Evolutionary conservation across 225 moss, liverwort and hornwort genomes (phyloP).

Genomic region (Polytrichum commune): DNA sequence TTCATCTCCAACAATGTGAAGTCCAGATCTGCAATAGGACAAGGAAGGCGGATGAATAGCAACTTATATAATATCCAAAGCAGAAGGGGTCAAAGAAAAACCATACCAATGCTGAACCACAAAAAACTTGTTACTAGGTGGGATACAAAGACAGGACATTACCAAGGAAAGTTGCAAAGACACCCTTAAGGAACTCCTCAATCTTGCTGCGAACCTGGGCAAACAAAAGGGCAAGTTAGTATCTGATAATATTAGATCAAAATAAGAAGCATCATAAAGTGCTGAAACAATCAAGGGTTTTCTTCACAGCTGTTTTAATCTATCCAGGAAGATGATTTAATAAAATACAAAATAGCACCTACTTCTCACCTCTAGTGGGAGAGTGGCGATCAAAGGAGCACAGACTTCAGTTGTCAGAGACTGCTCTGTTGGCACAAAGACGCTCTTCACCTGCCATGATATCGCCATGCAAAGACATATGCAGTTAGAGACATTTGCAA

Average conservation of each 20-base stretch:
- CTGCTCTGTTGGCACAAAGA: conserved; percentile 78
- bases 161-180: conserved; percentile 77
- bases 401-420: conserved; percentile 62
- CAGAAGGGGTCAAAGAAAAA: neutral
- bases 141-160: conserved; percentile 5
- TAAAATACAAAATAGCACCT: too few species aligned
- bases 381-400: conserved; percentile 88
- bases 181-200: conserved; percentile 65
- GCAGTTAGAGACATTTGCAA: too few species aligned
- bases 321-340: too few species aligned
- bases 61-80: too few species aligned
- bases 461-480: too few species aligned
- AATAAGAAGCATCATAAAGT: too few species aligned
- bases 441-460: conserved; percentile 69
- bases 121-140: neutral
- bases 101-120: too few species aligned
- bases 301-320: too few species aligned
- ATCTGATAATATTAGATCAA: too few species aligned
- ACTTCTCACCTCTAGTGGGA: conserved; percentile 73
- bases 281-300: too few species aligned
- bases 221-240: neutral
- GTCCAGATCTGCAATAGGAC: conserved; percentile 65
- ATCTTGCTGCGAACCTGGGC: conserved; percentile 74
- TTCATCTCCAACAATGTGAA: conserved; percentile 97
- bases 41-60: neutral